phyloP scores from a whole-genome alignment of 768 basidiomycete species.

The Pulveroboletus sp. region DNA sequence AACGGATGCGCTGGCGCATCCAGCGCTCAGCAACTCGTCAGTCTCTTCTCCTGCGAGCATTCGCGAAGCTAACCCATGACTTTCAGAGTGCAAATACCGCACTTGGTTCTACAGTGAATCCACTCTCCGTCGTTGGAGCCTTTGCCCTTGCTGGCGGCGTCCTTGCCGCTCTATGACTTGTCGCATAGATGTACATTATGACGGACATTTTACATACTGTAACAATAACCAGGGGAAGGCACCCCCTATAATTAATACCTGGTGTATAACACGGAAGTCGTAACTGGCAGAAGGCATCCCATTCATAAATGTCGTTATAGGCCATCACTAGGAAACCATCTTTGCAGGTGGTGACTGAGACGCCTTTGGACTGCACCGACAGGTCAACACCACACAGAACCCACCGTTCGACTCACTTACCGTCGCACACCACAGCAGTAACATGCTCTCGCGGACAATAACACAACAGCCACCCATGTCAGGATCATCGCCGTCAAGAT shows the following conservation, averaged over 20 bases:
- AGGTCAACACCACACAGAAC: slow-evolving; percentile 4
- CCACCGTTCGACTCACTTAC: slow-evolving; percentile 18
- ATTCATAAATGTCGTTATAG: background rate
- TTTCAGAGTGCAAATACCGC: slow-evolving; percentile 22
- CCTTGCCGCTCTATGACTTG: slow-evolving; percentile 15
- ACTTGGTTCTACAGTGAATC: slow-evolving; percentile 14
- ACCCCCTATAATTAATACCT: too few species aligned
- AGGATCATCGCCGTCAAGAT: slow-evolving; percentile 52
- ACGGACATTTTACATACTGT: slow-evolving; percentile 14
- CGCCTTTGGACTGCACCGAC: slow-evolving; percentile 6
- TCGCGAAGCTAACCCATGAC: background rate
- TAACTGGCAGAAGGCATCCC: too few species aligned
- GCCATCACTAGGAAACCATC: background rate
- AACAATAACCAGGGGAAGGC: slow-evolving; percentile 4
- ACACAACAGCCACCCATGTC: slow-evolving; percentile 59
- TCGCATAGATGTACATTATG: slow-evolving; percentile 1
- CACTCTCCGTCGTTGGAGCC: slow-evolving; percentile 20
- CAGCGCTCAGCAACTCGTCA: slow-evolving; percentile 22
- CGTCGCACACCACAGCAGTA: slow-evolving; percentile 64
- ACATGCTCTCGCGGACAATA: slow-evolving; percentile 63
- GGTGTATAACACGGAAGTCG: too few species aligned
- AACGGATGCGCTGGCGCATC: slow-evolving; percentile 21
- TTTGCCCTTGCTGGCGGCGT: slow-evolving; percentile 21
- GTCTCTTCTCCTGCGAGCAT: background rate
- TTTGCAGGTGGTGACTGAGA: slow-evolving; percentile 5